Percentiles rank a stretch among this genome's conserved stretches.
phyloP scores from a whole-genome alignment of 2,329 filamentous ascomycete genomes.

The Aureobasidium sp. region DNA sequence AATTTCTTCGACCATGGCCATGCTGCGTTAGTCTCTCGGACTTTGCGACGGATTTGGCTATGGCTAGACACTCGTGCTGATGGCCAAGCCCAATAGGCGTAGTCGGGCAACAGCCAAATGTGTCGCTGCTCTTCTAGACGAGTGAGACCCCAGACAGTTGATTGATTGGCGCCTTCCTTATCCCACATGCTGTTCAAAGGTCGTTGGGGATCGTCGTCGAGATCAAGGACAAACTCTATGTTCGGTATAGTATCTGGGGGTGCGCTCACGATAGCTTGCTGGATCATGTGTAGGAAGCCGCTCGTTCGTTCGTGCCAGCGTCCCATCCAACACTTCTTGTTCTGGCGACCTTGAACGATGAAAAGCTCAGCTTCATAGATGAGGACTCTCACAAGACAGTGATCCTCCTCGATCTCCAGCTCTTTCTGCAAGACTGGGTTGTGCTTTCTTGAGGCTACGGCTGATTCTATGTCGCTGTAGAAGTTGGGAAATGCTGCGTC shows the following conservation, averaged over 20 bases:
- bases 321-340: not conserved
- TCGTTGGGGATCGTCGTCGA: conserved; percentile 5
- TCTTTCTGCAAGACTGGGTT: not conserved
- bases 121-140: conserved; percentile 6
- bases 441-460: conserved; percentile 25
- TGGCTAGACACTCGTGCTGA: not conserved
- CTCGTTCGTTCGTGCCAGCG: conserved; percentile 10
- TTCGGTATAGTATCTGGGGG: conserved; percentile 34
- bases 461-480: conserved; percentile 24
- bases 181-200: not conserved
- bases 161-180: not conserved
- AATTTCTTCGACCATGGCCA: not conserved
- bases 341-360: conserved; percentile 2
- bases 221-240: conserved; percentile 33
- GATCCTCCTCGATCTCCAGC: conserved; percentile 1
- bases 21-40: not conserved
- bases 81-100: conserved; percentile 46
- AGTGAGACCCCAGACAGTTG: not conserved
- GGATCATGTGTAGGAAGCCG: conserved; percentile 32
- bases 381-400: not conserved
- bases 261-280: conserved; percentile 37
- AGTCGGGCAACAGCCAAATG: conserved; percentile 45
- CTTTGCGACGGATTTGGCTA: not conserved
- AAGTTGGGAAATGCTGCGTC: conserved; percentile 23
- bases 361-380: conserved; percentile 11